Conservation (phyloP, 1,139 yeast genomes). For the Blastobotrys apis region DNA sequence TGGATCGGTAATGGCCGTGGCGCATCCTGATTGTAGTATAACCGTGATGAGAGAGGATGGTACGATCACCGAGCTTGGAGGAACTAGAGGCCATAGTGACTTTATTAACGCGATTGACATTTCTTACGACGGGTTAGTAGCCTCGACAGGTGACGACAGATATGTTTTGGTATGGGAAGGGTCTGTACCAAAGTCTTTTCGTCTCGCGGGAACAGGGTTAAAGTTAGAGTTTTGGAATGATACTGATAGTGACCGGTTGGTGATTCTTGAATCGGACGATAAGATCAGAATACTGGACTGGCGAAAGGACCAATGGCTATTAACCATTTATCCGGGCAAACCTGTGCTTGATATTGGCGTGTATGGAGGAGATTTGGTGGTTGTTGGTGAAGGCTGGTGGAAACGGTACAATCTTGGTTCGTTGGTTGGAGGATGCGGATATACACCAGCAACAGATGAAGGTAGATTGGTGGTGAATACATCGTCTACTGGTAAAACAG, state of each 20-base stretch:
- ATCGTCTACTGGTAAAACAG: not conserved
- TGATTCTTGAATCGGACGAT: constrained; percentile 35
- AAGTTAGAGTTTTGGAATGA: constrained; percentile 35
- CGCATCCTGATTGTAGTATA: constrained; percentile 27
- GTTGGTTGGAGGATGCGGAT: constrained; percentile 29
- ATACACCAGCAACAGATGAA: constrained; percentile 24
- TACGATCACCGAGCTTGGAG: constrained; percentile 19
- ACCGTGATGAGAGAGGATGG: constrained; percentile 17
- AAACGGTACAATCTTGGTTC: constrained; percentile 29
- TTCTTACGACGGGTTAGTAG: constrained; percentile 32
- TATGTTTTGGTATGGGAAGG: constrained; percentile 33
- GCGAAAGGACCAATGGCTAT: constrained; percentile 33
- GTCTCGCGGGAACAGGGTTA: constrained; percentile 28
- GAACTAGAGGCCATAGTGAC: constrained; percentile 28
- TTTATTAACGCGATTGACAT: constrained; percentile 35
- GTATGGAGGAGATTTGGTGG: constrained; percentile 29
- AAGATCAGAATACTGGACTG: constrained; percentile 34
- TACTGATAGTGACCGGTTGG: constrained; percentile 31
- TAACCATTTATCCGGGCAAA: constrained; percentile 34
- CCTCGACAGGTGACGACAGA: constrained; percentile 35
- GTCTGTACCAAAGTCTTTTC: constrained; percentile 20
- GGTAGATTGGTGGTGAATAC: constrained; percentile 13
- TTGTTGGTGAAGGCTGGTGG: constrained; percentile 38
- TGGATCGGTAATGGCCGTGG: constrained; percentile 25
- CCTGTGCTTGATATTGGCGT: constrained; percentile 29